Base-by-base conservation (phyloP, 2,329 filamentous ascomycete genomes). In the Aspergillus eucalypticola region DNA sequence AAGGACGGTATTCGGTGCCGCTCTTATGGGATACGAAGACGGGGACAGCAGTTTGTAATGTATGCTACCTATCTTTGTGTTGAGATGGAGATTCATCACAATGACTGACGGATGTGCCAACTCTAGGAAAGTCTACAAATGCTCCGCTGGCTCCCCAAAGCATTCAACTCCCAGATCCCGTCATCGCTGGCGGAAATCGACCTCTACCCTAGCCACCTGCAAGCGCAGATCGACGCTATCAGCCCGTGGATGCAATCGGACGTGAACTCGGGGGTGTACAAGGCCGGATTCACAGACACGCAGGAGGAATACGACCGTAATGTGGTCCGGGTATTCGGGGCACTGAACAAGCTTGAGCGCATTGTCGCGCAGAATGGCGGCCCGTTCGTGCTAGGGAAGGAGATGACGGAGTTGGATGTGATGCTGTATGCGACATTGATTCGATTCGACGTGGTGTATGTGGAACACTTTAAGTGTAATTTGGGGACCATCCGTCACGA, bases 381-480 rank as follows among this genome's bases (percentile, higher is more conserved):
- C 0, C 85, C 86, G 0, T 88, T 81, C 63, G 73, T 88, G 2
- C 76, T 88, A 0, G 86, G 86, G 2, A 67, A 72, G 0, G 67
- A 78, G 13, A 66, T 88, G 60, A 88, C 86, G 0, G 86, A 88
- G 69, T 72, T 88, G 10, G 86, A 89, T 66, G 67, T 88, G 19
- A 75, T 83, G 10, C 78, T 82, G 0, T 89, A 84, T 65, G 78
- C 82, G 2, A 88, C 85, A 0, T 64, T 86, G 13, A 77, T 88
- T n/a, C 78, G 86, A 3, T 83, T 88, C 66, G 86, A 88, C 63
- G 74, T 79, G 2, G 82, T 86, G 3, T 89, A 88, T 67, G 84
- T 86, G 11, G 85, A 88, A 76, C 86, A 88, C 72, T 88, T 88
- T 77, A 88, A 88, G 75, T 86, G 84, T 67, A 88, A 88, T 69